Percentiles rank a stretch among this genome's conserved stretches.
Evolutionary conservation across 768 basidiomycete species (phyloP).

Genomic region (Rhodocollybia butyracea): DNA sequence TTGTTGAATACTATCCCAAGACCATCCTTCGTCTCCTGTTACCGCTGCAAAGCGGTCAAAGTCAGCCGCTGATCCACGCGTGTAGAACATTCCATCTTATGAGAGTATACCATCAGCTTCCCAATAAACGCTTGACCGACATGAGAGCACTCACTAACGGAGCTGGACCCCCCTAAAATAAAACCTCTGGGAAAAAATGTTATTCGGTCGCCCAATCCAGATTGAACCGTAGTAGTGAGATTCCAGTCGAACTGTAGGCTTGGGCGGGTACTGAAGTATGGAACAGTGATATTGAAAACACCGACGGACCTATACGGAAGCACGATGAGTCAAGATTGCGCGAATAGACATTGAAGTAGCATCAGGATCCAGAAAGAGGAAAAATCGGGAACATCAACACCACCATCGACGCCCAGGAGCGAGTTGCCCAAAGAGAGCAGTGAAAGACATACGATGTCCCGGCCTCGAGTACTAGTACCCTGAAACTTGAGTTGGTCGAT

Average conservation of each 20-base stretch:
- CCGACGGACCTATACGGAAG: background rate
- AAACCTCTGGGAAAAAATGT: constrained; percentile 17
- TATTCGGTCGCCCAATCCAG: constrained; percentile 11
- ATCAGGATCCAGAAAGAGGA: too few species aligned
- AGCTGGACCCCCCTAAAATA: constrained; percentile 18
- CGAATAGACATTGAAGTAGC: too few species aligned
- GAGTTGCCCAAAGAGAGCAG: background rate
- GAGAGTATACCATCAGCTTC: background rate
- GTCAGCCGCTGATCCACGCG: constrained; percentile 17
- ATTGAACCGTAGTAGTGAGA: constrained; percentile 18
- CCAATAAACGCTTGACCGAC: background rate
- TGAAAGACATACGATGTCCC: constrained; percentile 13
- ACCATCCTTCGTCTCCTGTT: constrained; percentile 20
- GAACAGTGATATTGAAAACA: constrained; percentile 5
- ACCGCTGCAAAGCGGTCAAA: constrained; percentile 16
- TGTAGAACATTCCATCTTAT: constrained; percentile 18
- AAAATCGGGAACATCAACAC: background rate
- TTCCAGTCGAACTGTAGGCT: constrained; percentile 11
- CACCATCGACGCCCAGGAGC: constrained; percentile 4
- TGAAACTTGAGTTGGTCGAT: constrained; percentile 27
- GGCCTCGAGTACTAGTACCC: constrained; percentile 33
- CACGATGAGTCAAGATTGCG: too few species aligned
- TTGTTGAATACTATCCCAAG: constrained; percentile 17
- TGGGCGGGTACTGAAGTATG: background rate
- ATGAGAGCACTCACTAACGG: constrained; percentile 10